Evolutionary conservation across 768 basidiomycete genomes (phyloP).

Genomic region (Crassisporium funariophilum): DNA sequence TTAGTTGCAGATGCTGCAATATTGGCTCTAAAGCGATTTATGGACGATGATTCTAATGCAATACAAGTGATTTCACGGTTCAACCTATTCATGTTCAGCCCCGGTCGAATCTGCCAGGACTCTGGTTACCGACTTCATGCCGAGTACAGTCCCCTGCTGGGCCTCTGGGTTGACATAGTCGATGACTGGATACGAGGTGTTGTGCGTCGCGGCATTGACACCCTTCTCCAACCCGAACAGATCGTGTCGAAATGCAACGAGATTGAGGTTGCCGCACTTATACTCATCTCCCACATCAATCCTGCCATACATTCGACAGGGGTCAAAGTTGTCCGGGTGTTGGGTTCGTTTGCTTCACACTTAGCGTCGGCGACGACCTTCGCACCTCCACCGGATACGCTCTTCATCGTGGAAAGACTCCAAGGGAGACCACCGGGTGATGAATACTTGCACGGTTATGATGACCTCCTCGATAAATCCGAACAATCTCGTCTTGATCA

Average conservation of each 20-base stretch:
- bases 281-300: constrained; percentile 65
- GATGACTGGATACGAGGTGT: constrained; percentile 65
- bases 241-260: constrained; percentile 54
- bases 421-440: constrained; percentile 49
- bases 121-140: constrained; percentile 61
- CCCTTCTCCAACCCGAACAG: constrained; percentile 43
- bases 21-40: constrained; percentile 71
- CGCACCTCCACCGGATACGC: constrained; percentile 20
- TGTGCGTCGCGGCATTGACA: constrained; percentile 41
- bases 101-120: constrained; percentile 62
- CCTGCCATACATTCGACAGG: constrained; percentile 57
- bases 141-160: constrained; percentile 67
- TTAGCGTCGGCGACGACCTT: constrained; percentile 37
- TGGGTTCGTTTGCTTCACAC: constrained; percentile 51
- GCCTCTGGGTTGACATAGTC: constrained; percentile 74
- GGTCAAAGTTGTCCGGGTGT: constrained; percentile 61
- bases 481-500: constrained; percentile 65
- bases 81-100: constrained; percentile 74
- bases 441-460: constrained; percentile 58
- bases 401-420: constrained; percentile 53
- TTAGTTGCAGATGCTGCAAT: constrained; percentile 67
- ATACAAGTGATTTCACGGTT: constrained; percentile 63
- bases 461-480: constrained; percentile 63
- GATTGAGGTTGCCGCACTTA: constrained; percentile 72
- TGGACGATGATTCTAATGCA: constrained; percentile 58